These are phyloP conservation scores for Penicillium sp. DNA, from an alignment of 2,329 filamentous ascomycete genomes.

Conservation along the genomic window DNA sequence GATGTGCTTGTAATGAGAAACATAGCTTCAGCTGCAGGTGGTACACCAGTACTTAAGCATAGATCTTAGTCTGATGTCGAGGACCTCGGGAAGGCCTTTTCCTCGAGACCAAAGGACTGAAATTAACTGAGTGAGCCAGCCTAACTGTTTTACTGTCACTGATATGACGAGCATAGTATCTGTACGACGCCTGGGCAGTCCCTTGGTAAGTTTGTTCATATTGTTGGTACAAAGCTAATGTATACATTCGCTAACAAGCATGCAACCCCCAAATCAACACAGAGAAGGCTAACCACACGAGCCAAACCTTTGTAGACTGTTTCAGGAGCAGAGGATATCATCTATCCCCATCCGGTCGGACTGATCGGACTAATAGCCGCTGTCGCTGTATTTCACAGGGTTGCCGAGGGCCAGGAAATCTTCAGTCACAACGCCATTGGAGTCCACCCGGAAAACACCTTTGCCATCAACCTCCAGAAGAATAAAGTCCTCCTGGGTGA, in stretches of 20 bases:
- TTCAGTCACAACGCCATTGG: constrained; percentile 32
- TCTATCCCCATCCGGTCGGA: background rate
- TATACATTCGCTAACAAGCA: background rate
- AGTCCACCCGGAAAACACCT: constrained; percentile 36
- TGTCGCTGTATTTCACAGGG: constrained; percentile 6
- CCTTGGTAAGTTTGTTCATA: background rate
- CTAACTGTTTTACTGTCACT: too few species aligned
- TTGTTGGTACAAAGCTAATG: background rate
- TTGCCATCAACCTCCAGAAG: constrained; percentile 36
- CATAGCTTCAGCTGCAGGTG: too few species aligned
- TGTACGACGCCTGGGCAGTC: background rate
- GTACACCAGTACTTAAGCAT: too few species aligned
- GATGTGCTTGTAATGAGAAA: too few species aligned
- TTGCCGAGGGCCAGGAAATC: constrained; percentile 35
- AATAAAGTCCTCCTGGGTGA: constrained; percentile 40
- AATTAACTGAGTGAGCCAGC: too few species aligned
- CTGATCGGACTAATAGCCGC: background rate
- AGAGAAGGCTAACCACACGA: background rate
- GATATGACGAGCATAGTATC: background rate
- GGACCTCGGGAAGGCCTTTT: too few species aligned
- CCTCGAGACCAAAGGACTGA: too few species aligned
- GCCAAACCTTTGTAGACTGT: background rate
- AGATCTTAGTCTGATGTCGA: too few species aligned
- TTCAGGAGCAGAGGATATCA: background rate
- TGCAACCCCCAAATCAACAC: background rate